Base-by-base conservation (phyloP, 2,329 filamentous ascomycete genomes). In the Diplocarpon mali region DNA sequence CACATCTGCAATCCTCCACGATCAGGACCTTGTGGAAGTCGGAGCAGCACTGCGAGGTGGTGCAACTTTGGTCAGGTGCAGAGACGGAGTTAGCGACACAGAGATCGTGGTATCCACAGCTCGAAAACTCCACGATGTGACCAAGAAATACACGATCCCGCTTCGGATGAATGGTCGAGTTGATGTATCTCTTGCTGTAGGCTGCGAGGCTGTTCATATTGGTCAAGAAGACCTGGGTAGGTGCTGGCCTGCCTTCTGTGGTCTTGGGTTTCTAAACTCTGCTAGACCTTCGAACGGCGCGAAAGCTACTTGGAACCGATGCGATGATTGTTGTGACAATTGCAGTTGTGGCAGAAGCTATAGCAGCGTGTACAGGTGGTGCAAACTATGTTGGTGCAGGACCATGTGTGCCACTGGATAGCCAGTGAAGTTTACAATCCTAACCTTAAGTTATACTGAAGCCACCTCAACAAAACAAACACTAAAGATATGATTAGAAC, bases 141-240 rank as follows among this genome's bases (percentile, higher is more conserved):
- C 87, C 15, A 69, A 69, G 52, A 69, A 69, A 38, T 71, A 83
- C 59, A 70, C 71, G 13, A 77, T 95, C 2, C 90, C 90, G 27
- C 73, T 96, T 46, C 69, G 96, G 44, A 88, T 96, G 68, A 96
- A 96, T 61, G 92, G 96, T 62, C 79, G 89, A 11, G 76, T 95
- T 5, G 89, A 95, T 61, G 85, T 96, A 20, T 89, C 88, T 8
- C 72, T 87, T 14, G 88, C 87, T 12, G 75, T 89, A 35, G 85
- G 80, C 11, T 92, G 85, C 46, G 90, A 95, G 67, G 92, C 92
- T 37, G 87, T 95, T 8, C 92, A 96, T 63, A 76, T 96, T 40
- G 92, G 92, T 6, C 90, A 96, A 67, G 89, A 95, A 72, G 90
- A 96, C 63, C 81, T 95, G 70, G 71, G 82, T 85, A 64, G 53